These are phyloP conservation scores for Ambrosiella xylebori DNA, from an alignment of 2,329 filamentous ascomycete genomes.

Conservation along the genomic window DNA sequence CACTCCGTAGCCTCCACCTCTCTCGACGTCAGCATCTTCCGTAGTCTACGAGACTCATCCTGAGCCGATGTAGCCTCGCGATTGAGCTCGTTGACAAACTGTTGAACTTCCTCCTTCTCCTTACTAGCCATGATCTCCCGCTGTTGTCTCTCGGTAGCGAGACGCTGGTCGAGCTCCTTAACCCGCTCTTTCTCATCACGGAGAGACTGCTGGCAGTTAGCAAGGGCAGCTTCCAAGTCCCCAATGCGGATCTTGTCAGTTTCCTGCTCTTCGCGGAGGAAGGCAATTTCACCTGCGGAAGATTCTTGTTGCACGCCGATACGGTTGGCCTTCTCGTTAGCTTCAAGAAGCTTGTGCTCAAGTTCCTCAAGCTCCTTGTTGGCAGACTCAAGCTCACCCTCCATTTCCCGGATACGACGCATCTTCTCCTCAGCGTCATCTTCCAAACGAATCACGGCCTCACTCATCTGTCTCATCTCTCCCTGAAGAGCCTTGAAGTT, in stretches of 20 bases:
- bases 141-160: constrained; percentile 67
- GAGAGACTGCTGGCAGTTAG: constrained; percentile 61
- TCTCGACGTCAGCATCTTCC: constrained; percentile 64
- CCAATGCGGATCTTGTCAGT: constrained; percentile 95
- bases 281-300: constrained; percentile 80
- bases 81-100: constrained; percentile 84
- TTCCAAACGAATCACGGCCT: constrained; percentile 70
- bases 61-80: constrained; percentile 63
- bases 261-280: constrained; percentile 92
- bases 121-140: constrained; percentile 70
- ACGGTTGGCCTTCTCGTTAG: constrained; percentile 74
- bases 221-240: constrained; percentile 70
- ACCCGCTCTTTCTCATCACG: constrained; percentile 68
- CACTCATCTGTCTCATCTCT: constrained; percentile 84
- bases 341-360: constrained; percentile 67
- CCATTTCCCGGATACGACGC: constrained; percentile 63
- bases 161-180: constrained; percentile 54
- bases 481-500: constrained; percentile 83
- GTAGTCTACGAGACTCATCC: constrained; percentile 67
- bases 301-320: constrained; percentile 85
- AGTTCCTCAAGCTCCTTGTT: constrained; percentile 76
- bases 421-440: constrained; percentile 72
- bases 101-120: constrained; percentile 90
- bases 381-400: constrained; percentile 65
- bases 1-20: constrained; percentile 81